A percentile compares a stretch with the other conserved stretches of the same genome.
phyloP scores from a whole-genome alignment of 352 stramenopile species.

The Phytopythium mirpurense region DNA sequence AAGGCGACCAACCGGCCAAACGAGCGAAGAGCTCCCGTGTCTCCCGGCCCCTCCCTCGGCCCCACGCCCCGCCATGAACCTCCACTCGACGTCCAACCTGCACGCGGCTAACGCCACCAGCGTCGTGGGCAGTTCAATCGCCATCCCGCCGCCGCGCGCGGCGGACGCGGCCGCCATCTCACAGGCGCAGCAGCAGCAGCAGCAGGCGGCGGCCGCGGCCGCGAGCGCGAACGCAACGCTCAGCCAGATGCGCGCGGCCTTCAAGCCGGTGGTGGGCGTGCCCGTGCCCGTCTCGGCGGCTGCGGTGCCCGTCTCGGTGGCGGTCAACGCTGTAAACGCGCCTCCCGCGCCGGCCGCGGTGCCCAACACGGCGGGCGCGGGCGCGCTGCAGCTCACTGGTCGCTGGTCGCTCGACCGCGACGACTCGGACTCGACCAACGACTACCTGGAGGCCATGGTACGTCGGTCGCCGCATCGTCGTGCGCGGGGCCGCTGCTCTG shows the following conservation, averaged over 20 bases:
- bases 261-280: slow-evolving; percentile 45
- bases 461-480: neutral
- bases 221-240: slow-evolving; percentile 25
- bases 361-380: slow-evolving; percentile 68
- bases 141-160: slow-evolving; percentile 41
- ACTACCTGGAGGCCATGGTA: slow-evolving; percentile 86
- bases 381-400: slow-evolving; percentile 75
- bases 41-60: neutral
- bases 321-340: slow-evolving; percentile 12
- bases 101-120: slow-evolving; percentile 78
- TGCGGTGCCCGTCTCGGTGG: slow-evolving; percentile 17
- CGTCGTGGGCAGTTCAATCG: slow-evolving; percentile 65
- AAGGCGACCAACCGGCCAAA: too few species aligned
- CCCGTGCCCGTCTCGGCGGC: slow-evolving; percentile 20
- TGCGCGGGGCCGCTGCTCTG: too few species aligned
- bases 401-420: slow-evolving; percentile 83
- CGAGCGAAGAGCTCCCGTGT: too few species aligned
- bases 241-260: slow-evolving; percentile 65
- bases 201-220: slow-evolving; percentile 3
- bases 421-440: slow-evolving; percentile 87
- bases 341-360: slow-evolving; percentile 18
- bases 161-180: slow-evolving; percentile 20
- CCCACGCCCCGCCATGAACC: slow-evolving; percentile 19
- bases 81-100: slow-evolving; percentile 57
- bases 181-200: slow-evolving; percentile 13